Evolutionary conservation across 2,329 filamentous ascomycete genomes (phyloP), one percentile per base, ranked within the genome.

Genomic region (Botryotinia narcissicola): DNA sequence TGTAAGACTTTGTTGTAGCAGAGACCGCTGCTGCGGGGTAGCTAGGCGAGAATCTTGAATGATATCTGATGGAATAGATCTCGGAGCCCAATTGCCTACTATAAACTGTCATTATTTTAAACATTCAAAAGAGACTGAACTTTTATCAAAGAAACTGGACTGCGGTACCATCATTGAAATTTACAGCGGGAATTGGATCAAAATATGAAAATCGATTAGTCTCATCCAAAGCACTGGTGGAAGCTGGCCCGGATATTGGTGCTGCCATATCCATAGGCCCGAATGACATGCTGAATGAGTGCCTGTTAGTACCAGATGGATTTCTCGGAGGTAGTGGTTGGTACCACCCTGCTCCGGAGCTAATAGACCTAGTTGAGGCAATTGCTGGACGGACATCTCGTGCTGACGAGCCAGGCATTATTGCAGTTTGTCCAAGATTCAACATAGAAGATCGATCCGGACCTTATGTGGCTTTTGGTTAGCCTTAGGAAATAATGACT

Each of bases 61-160:
- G 29, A 14, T 22, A 51, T 40, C 57, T 35, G 44, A 20, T 40
- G 71, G 44, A n/a, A 73, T 22, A 37, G 71, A 73, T 62, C 57
- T 57, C 2, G 42, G 66, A 46, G 35, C n/a, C 71, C 71, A 73
- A 25, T 62, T 73, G 37, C 66, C 54, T 70, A 42, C 66, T 70
- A 25, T 37, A 68, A 29, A 20, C 9, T 22, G 20, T 69, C 48
- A 69, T 57, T 32, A 69, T 44, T 22, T 22, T 10, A 12, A 57
- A 42, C 18, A 25, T 69, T 22, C 6, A n/a, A 69, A 32, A 32
- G 18, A 54, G n/a, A 14, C n/a, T 57, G 35, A 22, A n/a, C 8
- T 48, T 40, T 1, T 57, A 22, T 37, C 1, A 37, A 37, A 40
- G 18, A 29, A 35, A 57, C 6, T 29, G 51, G n/a, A 18, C n/a